Evolutionary conservation across 768 basidiomycete species (phyloP).

Genomic region (Lenzites betulinus): DNA sequence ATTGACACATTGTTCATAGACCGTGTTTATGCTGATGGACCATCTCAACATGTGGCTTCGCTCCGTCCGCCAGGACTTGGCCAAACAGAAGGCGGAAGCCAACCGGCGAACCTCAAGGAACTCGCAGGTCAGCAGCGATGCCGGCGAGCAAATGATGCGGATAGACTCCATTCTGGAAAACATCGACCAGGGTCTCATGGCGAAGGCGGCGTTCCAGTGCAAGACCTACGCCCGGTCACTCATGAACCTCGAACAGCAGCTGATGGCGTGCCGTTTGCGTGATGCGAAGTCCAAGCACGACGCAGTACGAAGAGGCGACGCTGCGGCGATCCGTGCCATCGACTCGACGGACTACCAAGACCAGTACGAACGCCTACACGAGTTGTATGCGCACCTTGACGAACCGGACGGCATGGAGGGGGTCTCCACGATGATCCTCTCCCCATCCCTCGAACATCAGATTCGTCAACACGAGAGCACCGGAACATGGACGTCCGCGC

Average conservation of each 20-base stretch:
- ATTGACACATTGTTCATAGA: slow-evolving; percentile 45
- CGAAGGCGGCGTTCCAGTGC: slow-evolving; percentile 91
- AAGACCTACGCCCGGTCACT: slow-evolving; percentile 92
- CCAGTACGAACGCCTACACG: slow-evolving; percentile 89
- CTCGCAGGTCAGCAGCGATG: slow-evolving; percentile 32
- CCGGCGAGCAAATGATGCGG: slow-evolving; percentile 61
- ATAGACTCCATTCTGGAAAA: slow-evolving; percentile 83
- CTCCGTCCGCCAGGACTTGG: slow-evolving; percentile 66
- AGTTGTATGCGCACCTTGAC: slow-evolving; percentile 94
- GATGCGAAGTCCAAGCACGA: slow-evolving; percentile 14
- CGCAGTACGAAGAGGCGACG: slow-evolving; percentile 18
- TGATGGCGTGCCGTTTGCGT: slow-evolving; percentile 51
- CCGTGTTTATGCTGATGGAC: slow-evolving; percentile 91
- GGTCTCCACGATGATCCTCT: slow-evolving; percentile 82
- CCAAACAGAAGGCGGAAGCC: slow-evolving; percentile 49
- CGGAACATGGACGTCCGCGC: slow-evolving; percentile 96
- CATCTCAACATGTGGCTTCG: slow-evolving; percentile 92
- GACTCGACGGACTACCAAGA: slow-evolving; percentile 51
- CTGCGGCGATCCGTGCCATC: slow-evolving; percentile 27
- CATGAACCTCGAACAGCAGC: slow-evolving; percentile 91
- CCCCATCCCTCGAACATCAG: slow-evolving; percentile 91
- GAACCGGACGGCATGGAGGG: slow-evolving; percentile 99
- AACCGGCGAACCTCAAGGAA: slow-evolving; percentile 37
- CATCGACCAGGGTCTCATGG: slow-evolving; percentile 88
- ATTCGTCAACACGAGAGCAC: slow-evolving; percentile 98